Evolutionary conservation across 2,329 filamentous ascomycete species (phyloP).

Genomic region (Alternaria burnsii): DNA sequence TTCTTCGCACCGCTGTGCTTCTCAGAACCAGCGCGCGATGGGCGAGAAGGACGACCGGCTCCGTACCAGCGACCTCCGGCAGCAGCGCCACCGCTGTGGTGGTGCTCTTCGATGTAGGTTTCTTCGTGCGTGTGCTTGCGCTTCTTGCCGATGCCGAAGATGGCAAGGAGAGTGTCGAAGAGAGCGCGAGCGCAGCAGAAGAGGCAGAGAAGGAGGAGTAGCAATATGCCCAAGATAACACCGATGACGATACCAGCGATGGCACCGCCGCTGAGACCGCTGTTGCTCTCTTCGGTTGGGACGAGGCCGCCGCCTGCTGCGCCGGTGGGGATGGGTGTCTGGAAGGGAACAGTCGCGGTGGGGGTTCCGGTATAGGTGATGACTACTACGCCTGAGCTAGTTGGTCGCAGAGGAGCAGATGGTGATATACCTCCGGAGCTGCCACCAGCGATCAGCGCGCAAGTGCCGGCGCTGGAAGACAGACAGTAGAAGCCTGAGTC

Average conservation of each 20-base stretch:
- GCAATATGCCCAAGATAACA: slow-evolving; percentile 69
- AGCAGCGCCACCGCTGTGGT: slow-evolving; percentile 66
- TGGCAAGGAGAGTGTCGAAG: slow-evolving; percentile 66
- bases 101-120: slow-evolving; percentile 70
- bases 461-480: slow-evolving; percentile 59
- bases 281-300: slow-evolving; percentile 36
- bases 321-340: slow-evolving; percentile 63
- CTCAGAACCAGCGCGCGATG: slow-evolving; percentile 42
- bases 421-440: slow-evolving; percentile 56
- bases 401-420: slow-evolving; percentile 61
- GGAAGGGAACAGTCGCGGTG: slow-evolving; percentile 59
- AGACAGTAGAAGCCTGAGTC: slow-evolving; percentile 72
- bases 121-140: slow-evolving; percentile 60
- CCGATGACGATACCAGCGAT: slow-evolving; percentile 85
- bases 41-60: slow-evolving; percentile 45
- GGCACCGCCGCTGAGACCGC: slow-evolving; percentile 70
- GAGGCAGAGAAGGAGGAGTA: slow-evolving; percentile 76
- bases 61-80: slow-evolving; percentile 62
- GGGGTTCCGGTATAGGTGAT: slow-evolving; percentile 56
- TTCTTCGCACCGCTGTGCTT: slow-evolving; percentile 49
- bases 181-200: slow-evolving; percentile 68
- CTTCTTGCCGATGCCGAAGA: slow-evolving; percentile 68
- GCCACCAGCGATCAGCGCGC: slow-evolving; percentile 63
- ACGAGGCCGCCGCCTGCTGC: slow-evolving; percentile 53
- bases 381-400: slow-evolving; percentile 64